Evolutionary conservation across 169 alveolate genomes (phyloP).

Genomic region (Plasmodium gaboni): DNA sequence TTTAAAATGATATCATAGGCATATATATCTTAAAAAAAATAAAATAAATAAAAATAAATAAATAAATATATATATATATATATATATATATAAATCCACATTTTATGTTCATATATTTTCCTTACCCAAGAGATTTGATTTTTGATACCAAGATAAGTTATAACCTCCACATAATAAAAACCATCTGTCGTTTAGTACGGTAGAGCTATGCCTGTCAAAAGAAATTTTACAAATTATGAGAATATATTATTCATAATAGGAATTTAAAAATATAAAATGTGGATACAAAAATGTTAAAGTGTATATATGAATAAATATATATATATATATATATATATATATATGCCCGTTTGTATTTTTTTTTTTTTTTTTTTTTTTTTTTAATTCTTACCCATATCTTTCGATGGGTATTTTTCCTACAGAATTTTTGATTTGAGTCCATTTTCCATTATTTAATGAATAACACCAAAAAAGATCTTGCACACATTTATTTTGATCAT

Average conservation of each 20-base stretch:
- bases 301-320: too few species aligned
- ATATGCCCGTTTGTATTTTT: too few species aligned
- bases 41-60: neutral
- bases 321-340: too few species aligned
- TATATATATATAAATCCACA: neutral
- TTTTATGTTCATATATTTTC: neutral
- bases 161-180: constrained; percentile 65
- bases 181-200: constrained; percentile 61
- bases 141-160: constrained; percentile 42
- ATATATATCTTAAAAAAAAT: constrained; percentile 25
- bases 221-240: too few species aligned
- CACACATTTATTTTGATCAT: constrained; percentile 36
- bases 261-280: too few species aligned
- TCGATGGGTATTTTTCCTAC: constrained; percentile 39
- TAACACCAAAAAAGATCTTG: constrained; percentile 70
- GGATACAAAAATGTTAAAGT: too few species aligned
- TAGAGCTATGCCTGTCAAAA: constrained; percentile 57
- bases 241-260: too few species aligned
- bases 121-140: constrained; percentile 34
- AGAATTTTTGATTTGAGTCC: constrained; percentile 40
- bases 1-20: constrained; percentile 69
- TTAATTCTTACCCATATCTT: constrained; percentile 40
- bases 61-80: neutral
- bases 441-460: constrained; percentile 65
- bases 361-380: neutral